These are phyloP conservation scores for Fraxinus dipetala DNA, from an alignment of 305 asterid genomes.

Conservation along the genomic window DNA sequence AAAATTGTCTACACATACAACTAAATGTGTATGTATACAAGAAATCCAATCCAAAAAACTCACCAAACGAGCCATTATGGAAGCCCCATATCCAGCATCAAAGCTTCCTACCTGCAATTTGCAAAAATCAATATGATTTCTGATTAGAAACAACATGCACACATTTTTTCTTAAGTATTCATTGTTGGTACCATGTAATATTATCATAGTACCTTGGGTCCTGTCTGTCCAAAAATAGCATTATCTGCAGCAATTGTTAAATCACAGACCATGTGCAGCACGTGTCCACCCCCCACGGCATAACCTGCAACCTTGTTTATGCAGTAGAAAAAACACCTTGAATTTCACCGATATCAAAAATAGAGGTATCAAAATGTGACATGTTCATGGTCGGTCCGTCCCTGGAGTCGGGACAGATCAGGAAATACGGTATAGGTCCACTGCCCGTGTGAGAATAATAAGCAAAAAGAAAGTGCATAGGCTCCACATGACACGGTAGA, in stretches of 20 bases:
- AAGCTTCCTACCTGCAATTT: slow-evolving; percentile 84
- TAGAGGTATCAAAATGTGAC: background rate
- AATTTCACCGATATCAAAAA: background rate
- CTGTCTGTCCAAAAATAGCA: slow-evolving; percentile 90
- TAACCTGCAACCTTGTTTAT: slow-evolving; percentile 82
- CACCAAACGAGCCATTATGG: slow-evolving; percentile 86
- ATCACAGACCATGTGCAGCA: slow-evolving; percentile 92
- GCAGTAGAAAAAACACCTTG: background rate
- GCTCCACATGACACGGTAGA: background rate
- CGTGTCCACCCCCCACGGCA: slow-evolving; percentile 97
- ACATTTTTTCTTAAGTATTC: background rate
- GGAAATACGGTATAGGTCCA: background rate
- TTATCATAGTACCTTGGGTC: slow-evolving; percentile 62
- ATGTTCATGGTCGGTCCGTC: background rate
- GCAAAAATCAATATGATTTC: background rate
- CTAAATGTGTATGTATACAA: background rate
- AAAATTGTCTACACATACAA: background rate
- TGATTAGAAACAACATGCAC: background rate
- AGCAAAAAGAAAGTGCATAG: background rate
- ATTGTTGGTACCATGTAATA: background rate
- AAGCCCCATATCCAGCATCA: slow-evolving; percentile 94
- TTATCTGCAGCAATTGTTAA: slow-evolving; percentile 90
- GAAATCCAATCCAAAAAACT: slow-evolving; percentile 4
- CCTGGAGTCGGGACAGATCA: background rate
- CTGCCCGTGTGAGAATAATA: background rate